A percentile compares a stretch with the other conserved stretches of the same genome.
Evolutionary conservation across 805 yeast genomes (phyloP).

Genomic region (Lachancea nothofagi): DNA sequence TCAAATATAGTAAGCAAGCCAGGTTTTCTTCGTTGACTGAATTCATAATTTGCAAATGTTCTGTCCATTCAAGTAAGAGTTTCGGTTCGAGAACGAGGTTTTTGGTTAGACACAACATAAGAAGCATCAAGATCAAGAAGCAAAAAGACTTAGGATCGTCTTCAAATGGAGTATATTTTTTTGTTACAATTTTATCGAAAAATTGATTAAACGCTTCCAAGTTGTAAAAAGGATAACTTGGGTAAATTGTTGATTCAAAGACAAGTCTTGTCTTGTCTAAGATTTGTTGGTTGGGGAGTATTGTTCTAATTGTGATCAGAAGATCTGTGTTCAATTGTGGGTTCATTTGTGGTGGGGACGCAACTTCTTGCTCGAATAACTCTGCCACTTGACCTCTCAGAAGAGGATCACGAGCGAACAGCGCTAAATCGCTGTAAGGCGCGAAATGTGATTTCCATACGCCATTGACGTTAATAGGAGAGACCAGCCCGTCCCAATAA

Average conservation of each 20-base stretch:
- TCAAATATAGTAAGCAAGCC: conserved; percentile 7
- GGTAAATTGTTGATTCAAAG: conserved; percentile 1
- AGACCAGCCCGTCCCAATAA: conserved; percentile 1
- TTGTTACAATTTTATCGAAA: not conserved
- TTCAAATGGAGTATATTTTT: not conserved
- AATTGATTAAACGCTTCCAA: not conserved
- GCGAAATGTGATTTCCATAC: conserved; percentile 7
- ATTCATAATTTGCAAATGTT: not conserved
- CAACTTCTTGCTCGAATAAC: conserved; percentile 5
- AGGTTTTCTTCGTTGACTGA: conserved; percentile 3
- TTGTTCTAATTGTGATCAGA: not conserved
- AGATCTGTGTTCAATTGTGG: not conserved
- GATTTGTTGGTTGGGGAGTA: not conserved
- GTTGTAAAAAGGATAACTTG: conserved; percentile 4
- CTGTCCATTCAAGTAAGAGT: not conserved
- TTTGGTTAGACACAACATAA: conserved; percentile 6
- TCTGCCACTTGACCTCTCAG: conserved; percentile 2
- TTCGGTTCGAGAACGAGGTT: not conserved
- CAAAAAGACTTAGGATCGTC: not conserved
- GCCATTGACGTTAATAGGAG: conserved; percentile 6
- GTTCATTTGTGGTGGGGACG: not conserved
- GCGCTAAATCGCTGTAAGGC: conserved; percentile 8
- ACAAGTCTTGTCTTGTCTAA: not conserved
- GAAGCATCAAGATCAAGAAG: not conserved
- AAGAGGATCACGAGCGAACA: conserved; percentile 9